Percentiles rank a stretch among this genome's conserved stretches.
phyloP scores from a whole-genome alignment of 2,329 filamentous ascomycete genomes.

The Pseudogymnoascus sp. region DNA sequence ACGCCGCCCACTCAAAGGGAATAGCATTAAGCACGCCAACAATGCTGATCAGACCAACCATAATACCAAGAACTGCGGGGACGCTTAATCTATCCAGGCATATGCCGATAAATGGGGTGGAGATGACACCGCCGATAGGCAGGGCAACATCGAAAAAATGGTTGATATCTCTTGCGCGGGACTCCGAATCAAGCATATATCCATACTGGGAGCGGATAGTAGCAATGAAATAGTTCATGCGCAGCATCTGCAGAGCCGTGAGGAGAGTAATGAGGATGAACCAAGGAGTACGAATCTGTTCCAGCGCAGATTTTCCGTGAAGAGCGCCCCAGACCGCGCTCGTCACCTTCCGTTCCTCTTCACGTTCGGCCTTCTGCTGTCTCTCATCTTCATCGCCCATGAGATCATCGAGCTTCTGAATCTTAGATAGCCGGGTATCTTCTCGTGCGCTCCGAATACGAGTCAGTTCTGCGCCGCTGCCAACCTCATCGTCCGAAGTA shows the following conservation, averaged over 20 bases:
- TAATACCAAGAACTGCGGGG: conserved; percentile 57
- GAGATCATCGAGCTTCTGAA: conserved; percentile 65
- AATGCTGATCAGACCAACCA: conserved; percentile 63
- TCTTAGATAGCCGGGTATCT: conserved; percentile 26
- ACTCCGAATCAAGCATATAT: conserved; percentile 58
- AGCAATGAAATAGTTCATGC: conserved; percentile 90
- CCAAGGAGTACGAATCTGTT: conserved; percentile 76
- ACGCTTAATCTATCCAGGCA: conserved; percentile 74
- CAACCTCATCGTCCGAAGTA: conserved; percentile 47
- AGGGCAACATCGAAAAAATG: conserved; percentile 81
- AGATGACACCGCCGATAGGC: conserved; percentile 74
- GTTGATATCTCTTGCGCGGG: conserved; percentile 63
- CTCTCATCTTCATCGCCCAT: conserved; percentile 59
- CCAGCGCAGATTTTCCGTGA: conserved; percentile 60
- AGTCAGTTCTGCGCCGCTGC: conserved; percentile 21
- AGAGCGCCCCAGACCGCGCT: conserved; percentile 78
- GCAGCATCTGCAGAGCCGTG: conserved; percentile 65
- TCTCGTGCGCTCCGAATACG: conserved; percentile 28
- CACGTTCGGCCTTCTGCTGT: conserved; percentile 51
- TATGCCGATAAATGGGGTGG: conserved; percentile 77
- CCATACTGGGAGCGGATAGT: conserved; percentile 78
- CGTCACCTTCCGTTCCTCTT: conserved; percentile 61
- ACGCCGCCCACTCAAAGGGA: conserved; percentile 63
- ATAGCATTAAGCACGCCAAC: conserved; percentile 75
- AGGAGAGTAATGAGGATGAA: conserved; percentile 78